Evolutionary conservation across 1,284 basidiomycete genomes (phyloP).

Genomic region (Microbotryum scabiosae): DNA sequence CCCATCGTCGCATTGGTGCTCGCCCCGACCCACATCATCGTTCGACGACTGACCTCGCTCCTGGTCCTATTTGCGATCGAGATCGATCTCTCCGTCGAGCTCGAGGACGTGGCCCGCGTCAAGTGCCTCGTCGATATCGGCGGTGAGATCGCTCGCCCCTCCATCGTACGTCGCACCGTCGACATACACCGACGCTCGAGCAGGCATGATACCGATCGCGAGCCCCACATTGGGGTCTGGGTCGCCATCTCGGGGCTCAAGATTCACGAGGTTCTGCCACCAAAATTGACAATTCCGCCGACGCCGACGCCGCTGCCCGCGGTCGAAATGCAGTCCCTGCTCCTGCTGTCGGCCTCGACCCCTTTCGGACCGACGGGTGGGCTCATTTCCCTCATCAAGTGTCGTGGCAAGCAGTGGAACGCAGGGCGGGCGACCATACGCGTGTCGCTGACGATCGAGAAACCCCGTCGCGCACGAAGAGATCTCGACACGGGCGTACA

Average conservation of each 20-base stretch:
- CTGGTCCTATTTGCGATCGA: slow-evolving; percentile 10
- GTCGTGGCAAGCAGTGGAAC: not conserved
- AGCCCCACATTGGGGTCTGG: slow-evolving; percentile 7
- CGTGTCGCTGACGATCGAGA: not conserved
- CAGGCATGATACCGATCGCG: not conserved
- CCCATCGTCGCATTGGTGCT: not conserved
- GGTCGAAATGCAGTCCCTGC: slow-evolving; percentile 8
- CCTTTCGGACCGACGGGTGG: not conserved
- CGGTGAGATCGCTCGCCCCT: not conserved
- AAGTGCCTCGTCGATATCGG: slow-evolving; percentile 8
- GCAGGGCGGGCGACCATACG: not conserved
- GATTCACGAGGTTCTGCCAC: not conserved
- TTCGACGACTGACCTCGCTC: not conserved
- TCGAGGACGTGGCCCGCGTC: slow-evolving; percentile 4
- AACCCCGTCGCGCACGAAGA: not conserved
- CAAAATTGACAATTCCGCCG: not conserved
- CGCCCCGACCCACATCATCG: not conserved
- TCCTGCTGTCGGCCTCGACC: slow-evolving; percentile 2
- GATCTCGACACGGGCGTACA: slow-evolving; percentile 6
- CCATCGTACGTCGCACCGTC: not conserved
- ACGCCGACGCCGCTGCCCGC: slow-evolving; percentile 6
- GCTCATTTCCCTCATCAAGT: not conserved
- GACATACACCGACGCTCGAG: not conserved
- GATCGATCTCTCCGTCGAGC: slow-evolving; percentile 1
- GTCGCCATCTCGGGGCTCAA: slow-evolving; percentile 2